Evolutionary conservation across 2,329 filamentous ascomycete species (phyloP).

Genomic region (Exophiala sp.): DNA sequence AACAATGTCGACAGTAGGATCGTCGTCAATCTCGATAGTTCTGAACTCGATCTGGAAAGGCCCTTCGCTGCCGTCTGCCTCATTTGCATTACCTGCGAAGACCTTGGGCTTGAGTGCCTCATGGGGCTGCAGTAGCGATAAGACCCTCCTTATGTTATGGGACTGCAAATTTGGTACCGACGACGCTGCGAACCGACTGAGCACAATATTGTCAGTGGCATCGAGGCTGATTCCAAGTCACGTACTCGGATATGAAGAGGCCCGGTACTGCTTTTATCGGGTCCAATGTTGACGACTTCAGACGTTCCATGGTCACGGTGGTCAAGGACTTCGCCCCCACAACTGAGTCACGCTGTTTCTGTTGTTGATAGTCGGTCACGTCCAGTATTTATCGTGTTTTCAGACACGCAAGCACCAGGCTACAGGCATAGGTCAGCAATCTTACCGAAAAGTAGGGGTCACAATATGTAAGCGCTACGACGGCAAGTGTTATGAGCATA

Average conservation of each 20-base stretch:
- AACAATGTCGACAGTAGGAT: slow-evolving; percentile 25
- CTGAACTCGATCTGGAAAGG: slow-evolving; percentile 7
- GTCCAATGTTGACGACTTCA: not conserved
- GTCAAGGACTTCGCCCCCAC: too few species aligned
- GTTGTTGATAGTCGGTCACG: too few species aligned
- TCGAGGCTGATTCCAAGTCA: not conserved
- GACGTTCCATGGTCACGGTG: not conserved
- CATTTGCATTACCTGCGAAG: too few species aligned
- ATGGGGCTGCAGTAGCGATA: slow-evolving; percentile 1
- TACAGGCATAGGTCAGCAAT: too few species aligned
- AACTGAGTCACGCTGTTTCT: too few species aligned
- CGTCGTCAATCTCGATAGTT: slow-evolving; percentile 27
- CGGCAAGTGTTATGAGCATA: too few species aligned
- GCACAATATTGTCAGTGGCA: not conserved
- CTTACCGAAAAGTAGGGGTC: too few species aligned
- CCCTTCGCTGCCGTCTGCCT: too few species aligned
- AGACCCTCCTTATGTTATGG: not conserved
- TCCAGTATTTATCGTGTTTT: too few species aligned
- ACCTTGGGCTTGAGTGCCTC: not conserved
- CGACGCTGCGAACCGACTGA: slow-evolving; percentile 20
- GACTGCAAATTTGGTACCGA: not conserved
- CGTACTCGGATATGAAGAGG: slow-evolving; percentile 24
- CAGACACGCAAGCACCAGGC: too few species aligned
- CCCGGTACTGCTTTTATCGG: slow-evolving; percentile 12
- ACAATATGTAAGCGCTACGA: too few species aligned